These are phyloP conservation scores for Mrakia gelida DNA, from an alignment of 768 basidiomycete species.

Conservation along the genomic window DNA sequence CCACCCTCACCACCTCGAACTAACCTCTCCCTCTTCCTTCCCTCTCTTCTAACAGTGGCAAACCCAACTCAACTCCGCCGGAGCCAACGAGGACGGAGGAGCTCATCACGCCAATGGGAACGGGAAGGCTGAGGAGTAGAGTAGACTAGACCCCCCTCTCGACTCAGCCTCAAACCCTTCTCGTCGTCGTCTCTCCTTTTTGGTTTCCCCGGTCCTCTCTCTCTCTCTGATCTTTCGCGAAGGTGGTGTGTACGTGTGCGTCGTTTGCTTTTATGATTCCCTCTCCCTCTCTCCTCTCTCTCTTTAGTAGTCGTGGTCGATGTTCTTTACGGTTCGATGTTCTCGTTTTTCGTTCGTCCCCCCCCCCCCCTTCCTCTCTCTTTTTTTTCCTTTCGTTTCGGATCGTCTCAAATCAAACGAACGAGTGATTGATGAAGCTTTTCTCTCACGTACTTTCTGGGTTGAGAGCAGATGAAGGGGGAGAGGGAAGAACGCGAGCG, in stretches of 20 bases:
- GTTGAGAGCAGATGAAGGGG: too few species aligned
- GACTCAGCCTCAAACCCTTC: too few species aligned
- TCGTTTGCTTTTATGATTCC: not conserved
- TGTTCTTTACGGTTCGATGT: not conserved
- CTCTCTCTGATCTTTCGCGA: not conserved
- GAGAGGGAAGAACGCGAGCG: too few species aligned
- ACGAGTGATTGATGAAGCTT: too few species aligned
- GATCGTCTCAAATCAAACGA: too few species aligned
- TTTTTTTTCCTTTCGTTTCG: too few species aligned
- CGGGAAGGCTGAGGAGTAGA: slow-evolving; percentile 4
- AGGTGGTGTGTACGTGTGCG: too few species aligned
- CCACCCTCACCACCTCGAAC: not conserved
- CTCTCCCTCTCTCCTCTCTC: not conserved
- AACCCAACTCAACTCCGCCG: slow-evolving; percentile 27
- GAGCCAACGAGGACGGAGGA: slow-evolving; percentile 23
- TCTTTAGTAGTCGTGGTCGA: not conserved
- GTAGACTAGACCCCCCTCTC: not conserved
- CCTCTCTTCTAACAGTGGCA: slow-evolving; percentile 20
- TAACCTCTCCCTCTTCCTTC: not conserved
- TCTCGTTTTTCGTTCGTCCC: not conserved
- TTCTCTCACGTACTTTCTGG: too few species aligned
- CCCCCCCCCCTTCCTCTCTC: too few species aligned
- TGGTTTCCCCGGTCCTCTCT: not conserved
- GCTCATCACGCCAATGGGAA: not conserved
- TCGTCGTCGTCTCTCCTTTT: not conserved